phyloP scores from a whole-genome alignment of 805 yeast genomes.

The Metschnikowia amazonensis region DNA sequence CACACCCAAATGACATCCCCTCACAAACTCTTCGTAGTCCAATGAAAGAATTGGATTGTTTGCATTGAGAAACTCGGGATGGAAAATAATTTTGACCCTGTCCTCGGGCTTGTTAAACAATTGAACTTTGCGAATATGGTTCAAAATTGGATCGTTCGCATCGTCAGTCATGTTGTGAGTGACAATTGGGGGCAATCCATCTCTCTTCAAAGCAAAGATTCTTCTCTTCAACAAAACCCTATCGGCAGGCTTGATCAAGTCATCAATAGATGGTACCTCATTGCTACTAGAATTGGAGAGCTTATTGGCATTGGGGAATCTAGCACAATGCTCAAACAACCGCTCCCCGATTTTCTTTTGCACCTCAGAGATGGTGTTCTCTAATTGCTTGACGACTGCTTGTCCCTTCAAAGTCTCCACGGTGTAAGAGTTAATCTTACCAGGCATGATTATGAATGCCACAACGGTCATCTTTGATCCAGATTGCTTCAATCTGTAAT shows the following conservation, averaged over 20 bases:
- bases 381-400: constrained; percentile 90
- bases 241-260: constrained; percentile 81
- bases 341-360: constrained; percentile 83
- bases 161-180: constrained; percentile 97
- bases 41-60: constrained; percentile 90
- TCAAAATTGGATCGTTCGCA: constrained; percentile 82
- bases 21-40: constrained; percentile 95
- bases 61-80: constrained; percentile 93
- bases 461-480: constrained; percentile 91
- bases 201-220: constrained; percentile 87
- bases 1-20: constrained; percentile 97
- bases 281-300: constrained; percentile 43
- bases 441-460: constrained; percentile 98
- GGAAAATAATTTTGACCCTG: constrained; percentile 92
- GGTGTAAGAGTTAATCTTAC: constrained; percentile 87
- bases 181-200: constrained; percentile 87
- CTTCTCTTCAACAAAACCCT: constrained; percentile 86
- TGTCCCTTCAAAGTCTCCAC: constrained; percentile 95
- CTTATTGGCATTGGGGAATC: constrained; percentile 47
- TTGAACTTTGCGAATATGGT: constrained; percentile 87
- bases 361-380: constrained; percentile 82
- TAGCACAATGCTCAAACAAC: constrained; percentile 84
- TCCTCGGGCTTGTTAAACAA: constrained; percentile 86
- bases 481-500: constrained; percentile 75
- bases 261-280: constrained; percentile 77